A percentile compares a stretch with the other conserved stretches of the same genome.
Conservation (phyloP, 805 yeast genomes). For the Yarrowia alimentaria region DNA sequence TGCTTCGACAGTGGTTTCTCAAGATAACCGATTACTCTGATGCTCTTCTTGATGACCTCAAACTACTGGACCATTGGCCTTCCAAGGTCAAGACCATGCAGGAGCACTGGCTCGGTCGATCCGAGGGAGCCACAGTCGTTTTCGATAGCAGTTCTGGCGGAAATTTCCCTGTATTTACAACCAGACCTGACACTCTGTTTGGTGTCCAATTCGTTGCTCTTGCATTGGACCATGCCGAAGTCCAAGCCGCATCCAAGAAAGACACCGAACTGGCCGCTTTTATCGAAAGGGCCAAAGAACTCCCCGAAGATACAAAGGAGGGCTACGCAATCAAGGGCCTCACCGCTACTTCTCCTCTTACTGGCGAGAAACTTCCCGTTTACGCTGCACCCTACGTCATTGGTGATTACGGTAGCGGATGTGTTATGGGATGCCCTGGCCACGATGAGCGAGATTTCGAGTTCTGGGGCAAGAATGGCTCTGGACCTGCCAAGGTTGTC, state of each 20-base stretch:
- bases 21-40: slow-evolving; percentile 82
- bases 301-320: slow-evolving; percentile 51
- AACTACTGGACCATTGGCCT: slow-evolving; percentile 74
- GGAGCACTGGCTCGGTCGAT: slow-evolving; percentile 88
- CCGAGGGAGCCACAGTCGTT: slow-evolving; percentile 69
- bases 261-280: slow-evolving; percentile 50
- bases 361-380: slow-evolving; percentile 55
- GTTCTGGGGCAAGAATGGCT: slow-evolving; percentile 71
- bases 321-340: slow-evolving; percentile 56
- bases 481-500: slow-evolving; percentile 45
- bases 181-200: slow-evolving; percentile 84
- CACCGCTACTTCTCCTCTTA: slow-evolving; percentile 56
- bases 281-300: slow-evolving; percentile 41
- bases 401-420: slow-evolving; percentile 81
- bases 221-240: slow-evolving; percentile 67
- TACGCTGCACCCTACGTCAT: slow-evolving; percentile 90
- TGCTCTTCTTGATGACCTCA: slow-evolving; percentile 63
- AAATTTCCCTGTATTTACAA: slow-evolving; percentile 64
- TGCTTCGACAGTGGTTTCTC: slow-evolving; percentile 89
- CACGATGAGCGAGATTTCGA: slow-evolving; percentile 82
- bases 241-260: slow-evolving; percentile 41
- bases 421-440: slow-evolving; percentile 98
- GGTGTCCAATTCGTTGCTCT: slow-evolving; percentile 82
- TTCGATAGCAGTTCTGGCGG: slow-evolving; percentile 44
- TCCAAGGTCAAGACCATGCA: slow-evolving; percentile 87